A percentile compares a stretch with the other conserved stretches of the same genome.
phyloP scores from a whole-genome alignment of 345 rosid species.

The Kandelia obovata region DNA sequence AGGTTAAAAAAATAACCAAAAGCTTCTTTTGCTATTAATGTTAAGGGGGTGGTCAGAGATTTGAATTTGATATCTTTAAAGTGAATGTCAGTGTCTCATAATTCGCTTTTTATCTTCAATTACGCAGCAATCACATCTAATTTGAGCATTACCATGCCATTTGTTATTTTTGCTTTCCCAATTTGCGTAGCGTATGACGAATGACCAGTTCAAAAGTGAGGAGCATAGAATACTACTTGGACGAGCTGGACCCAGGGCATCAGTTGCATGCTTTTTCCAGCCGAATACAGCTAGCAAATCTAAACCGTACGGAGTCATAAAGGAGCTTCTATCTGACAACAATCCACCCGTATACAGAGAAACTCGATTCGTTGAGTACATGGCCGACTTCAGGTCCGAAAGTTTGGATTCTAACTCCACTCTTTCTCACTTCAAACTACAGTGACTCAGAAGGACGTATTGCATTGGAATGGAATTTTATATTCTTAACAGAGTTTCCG shows the following conservation, averaged over 20 bases:
- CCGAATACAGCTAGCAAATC: slow-evolving; percentile 32
- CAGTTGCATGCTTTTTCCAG: slow-evolving; percentile 37
- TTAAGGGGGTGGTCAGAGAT: too few relatives aligned
- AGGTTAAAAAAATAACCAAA: slow-evolving; percentile 21
- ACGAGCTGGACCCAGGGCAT: slow-evolving; percentile 19
- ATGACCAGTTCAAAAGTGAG: slow-evolving; percentile 36
- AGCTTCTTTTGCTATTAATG: too few relatives aligned
- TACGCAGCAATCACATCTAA: too few relatives aligned
- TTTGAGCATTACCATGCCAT: too few relatives aligned
- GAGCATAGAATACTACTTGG: slow-evolving; percentile 37
- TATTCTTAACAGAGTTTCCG: too few relatives aligned
- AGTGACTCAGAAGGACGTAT: too few relatives aligned
- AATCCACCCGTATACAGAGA: slow-evolving; percentile 36
- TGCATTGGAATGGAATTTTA: too few relatives aligned
- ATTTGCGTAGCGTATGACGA: slow-evolving; percentile 24
- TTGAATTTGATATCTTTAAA: too few relatives aligned
- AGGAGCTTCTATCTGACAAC: slow-evolving; percentile 34
- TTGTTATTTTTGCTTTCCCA: background rate
- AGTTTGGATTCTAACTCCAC: slow-evolving; percentile 36
- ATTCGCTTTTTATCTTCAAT: too few relatives aligned
- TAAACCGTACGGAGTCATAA: slow-evolving; percentile 33
- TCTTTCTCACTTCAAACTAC: slow-evolving; percentile 35
- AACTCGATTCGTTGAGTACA: slow-evolving; percentile 30
- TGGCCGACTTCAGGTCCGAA: slow-evolving; percentile 37
- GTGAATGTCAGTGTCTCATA: too few relatives aligned